phyloP scores from a whole-genome alignment of 768 basidiomycete species.

The Tremella yokohamensis region DNA sequence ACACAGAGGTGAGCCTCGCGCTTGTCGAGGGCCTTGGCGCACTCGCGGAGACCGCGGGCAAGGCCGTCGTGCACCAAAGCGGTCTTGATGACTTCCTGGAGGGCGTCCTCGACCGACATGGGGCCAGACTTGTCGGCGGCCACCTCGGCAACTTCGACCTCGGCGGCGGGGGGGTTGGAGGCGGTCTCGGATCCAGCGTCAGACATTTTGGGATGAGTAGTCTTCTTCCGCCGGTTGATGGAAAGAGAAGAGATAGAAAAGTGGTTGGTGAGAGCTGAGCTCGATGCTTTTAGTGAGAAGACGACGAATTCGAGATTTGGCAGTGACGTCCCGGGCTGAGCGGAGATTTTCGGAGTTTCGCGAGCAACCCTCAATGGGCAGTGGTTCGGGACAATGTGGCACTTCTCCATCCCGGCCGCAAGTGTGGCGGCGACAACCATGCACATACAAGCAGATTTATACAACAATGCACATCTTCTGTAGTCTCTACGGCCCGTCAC shows the following conservation, averaged over 20 bases:
- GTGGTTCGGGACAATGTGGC: no score
- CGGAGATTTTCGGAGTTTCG: slow-evolving; percentile 33
- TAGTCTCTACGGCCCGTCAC: no score
- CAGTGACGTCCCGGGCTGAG: background rate
- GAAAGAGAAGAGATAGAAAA: slow-evolving; percentile 13
- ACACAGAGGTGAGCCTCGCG: slow-evolving; percentile 98
- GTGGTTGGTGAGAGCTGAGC: slow-evolving; percentile 7
- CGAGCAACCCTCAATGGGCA: no score
- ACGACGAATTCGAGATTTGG: slow-evolving; percentile 6
- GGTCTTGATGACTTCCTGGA: slow-evolving; percentile 96
- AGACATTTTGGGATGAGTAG: slow-evolving; percentile 48
- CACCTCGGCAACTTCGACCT: slow-evolving; percentile 62
- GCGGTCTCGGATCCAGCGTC: slow-evolving; percentile 52
- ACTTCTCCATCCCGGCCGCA: no score
- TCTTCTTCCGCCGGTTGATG: slow-evolving; percentile 46
- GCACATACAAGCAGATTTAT: no score
- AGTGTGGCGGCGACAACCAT: no score
- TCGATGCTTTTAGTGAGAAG: background rate
- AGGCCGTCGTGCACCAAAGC: slow-evolving; percentile 97
- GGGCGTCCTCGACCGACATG: slow-evolving; percentile 81
- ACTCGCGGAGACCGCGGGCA: slow-evolving; percentile 94
- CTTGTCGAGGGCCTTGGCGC: slow-evolving; percentile 97
- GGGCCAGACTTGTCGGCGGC: slow-evolving; percentile 88
- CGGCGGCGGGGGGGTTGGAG: slow-evolving; percentile 49
- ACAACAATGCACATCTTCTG: no score